These are phyloP conservation scores for Limnomonas spitsbergensis DNA, from an alignment of 139 green algal species.

Conservation along the genomic window DNA sequence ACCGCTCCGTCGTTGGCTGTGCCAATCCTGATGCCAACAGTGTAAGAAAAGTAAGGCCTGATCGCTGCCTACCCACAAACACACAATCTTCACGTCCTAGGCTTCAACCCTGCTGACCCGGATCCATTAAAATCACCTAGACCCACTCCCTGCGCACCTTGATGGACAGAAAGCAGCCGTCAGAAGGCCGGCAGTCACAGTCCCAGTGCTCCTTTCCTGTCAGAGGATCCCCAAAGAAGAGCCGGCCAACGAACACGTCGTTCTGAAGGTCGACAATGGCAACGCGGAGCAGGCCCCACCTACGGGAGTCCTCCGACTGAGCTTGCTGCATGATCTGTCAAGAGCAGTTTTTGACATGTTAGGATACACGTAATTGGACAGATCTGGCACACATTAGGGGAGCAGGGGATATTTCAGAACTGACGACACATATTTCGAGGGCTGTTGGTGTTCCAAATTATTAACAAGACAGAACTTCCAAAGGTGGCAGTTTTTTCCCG, in stretches of 20 bases:
- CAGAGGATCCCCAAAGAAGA: slow-evolving; percentile 72
- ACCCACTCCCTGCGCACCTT: slow-evolving; percentile 53
- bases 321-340: slow-evolving; percentile 58
- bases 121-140: no score
- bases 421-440: not conserved
- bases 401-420: not conserved
- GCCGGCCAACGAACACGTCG: slow-evolving; percentile 53
- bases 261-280: slow-evolving; percentile 61
- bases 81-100: no score
- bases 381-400: not conserved
- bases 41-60: no score
- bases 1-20: no score
- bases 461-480: not conserved
- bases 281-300: slow-evolving; percentile 63
- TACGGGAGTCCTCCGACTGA: slow-evolving; percentile 42
- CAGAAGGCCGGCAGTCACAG: slow-evolving; percentile 71
- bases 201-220: slow-evolving; percentile 62
- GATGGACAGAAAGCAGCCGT: slow-evolving; percentile 63
- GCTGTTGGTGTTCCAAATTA: slow-evolving; percentile 9
- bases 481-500: not conserved
- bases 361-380: no score
- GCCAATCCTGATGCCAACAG: no score
- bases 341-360: not conserved
- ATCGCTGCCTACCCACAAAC: no score
- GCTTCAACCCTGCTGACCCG: no score